Percentiles rank a stretch among this genome's conserved stretches.
phyloP scores from a whole-genome alignment of 2,329 filamentous ascomycete genomes.

The Pestalotiopsis sp. region DNA sequence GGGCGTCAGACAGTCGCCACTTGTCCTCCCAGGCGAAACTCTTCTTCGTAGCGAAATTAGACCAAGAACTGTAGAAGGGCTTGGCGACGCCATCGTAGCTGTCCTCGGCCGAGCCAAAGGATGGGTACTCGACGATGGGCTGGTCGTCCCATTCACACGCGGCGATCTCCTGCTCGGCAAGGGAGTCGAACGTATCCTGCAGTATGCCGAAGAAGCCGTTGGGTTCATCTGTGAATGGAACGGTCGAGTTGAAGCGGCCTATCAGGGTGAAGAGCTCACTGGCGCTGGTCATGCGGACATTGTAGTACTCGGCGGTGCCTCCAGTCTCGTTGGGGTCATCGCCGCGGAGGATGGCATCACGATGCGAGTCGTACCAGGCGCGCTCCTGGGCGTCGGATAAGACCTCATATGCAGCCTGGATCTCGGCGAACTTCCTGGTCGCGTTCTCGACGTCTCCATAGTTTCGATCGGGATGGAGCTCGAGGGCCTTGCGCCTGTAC shows the following conservation, averaged over 20 bases:
- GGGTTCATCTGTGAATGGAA: slow-evolving; percentile 79
- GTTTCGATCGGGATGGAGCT: slow-evolving; percentile 94
- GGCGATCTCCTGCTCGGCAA: slow-evolving; percentile 78
- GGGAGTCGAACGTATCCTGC: slow-evolving; percentile 73
- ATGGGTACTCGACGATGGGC: slow-evolving; percentile 69
- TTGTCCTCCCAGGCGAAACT: slow-evolving; percentile 88
- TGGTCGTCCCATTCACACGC: slow-evolving; percentile 70
- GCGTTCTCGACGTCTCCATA: slow-evolving; percentile 81
- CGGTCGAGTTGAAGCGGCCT: slow-evolving; percentile 74
- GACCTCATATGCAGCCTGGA: slow-evolving; percentile 94
- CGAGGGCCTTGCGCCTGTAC: slow-evolving; percentile 86
- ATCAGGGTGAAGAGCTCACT: slow-evolving; percentile 80
- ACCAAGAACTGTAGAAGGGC: slow-evolving; percentile 81
- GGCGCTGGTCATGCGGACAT: slow-evolving; percentile 75
- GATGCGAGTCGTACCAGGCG: slow-evolving; percentile 96
- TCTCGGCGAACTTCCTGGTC: slow-evolving; percentile 84
- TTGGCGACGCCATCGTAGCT: slow-evolving; percentile 75
- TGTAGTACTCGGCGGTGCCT: slow-evolving; percentile 62
- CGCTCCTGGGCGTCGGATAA: slow-evolving; percentile 93
- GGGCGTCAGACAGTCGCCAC: slow-evolving; percentile 81
- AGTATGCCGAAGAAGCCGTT: slow-evolving; percentile 85
- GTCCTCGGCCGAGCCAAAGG: slow-evolving; percentile 79
- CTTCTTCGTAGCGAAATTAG: slow-evolving; percentile 80
- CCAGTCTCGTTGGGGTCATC: slow-evolving; percentile 52
- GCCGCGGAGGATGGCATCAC: slow-evolving; percentile 77